phyloP scores from a whole-genome alignment of 2,329 filamentous ascomycete species.

The Drechslera avenae region DNA sequence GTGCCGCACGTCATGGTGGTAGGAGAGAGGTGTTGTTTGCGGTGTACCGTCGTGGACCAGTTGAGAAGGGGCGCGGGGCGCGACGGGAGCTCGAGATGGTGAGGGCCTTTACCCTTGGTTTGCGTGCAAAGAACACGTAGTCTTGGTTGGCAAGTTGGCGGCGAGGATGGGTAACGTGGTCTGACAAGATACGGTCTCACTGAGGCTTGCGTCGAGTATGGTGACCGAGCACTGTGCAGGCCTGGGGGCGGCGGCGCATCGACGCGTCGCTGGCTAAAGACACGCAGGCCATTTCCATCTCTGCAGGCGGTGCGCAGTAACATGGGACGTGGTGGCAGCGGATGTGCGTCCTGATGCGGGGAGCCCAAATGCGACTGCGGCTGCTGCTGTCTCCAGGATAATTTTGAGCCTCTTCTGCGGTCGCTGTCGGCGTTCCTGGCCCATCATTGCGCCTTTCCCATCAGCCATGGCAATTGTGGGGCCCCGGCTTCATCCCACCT shows the following conservation, averaged over 20 bases:
- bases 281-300: constrained; percentile 43
- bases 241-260: constrained; percentile 19
- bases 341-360: constrained; percentile 23
- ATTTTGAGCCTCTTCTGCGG: constrained; percentile 31
- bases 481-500: constrained; percentile 2
- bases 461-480: constrained; percentile 15
- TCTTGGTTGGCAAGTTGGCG: constrained; percentile 20
- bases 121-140: constrained; percentile 42
- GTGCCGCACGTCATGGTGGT: constrained; percentile 36
- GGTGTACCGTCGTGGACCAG: constrained; percentile 41
- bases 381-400: constrained; percentile 16
- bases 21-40: constrained; percentile 38
- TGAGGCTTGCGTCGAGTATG: constrained; percentile 23
- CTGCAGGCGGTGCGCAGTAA: constrained; percentile 36
- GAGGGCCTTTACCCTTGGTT: constrained; percentile 30
- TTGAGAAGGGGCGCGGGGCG: constrained; percentile 25
- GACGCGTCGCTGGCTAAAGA: constrained; percentile 40
- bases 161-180: constrained; percentile 9
- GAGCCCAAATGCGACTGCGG: constrained; percentile 16
- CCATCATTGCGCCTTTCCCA: constrained; percentile 23
- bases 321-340: constrained; percentile 34
- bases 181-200: constrained; percentile 24
- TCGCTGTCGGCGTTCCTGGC: constrained; percentile 30
- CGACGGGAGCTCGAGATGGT: constrained; percentile 12
- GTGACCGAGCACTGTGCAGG: constrained; percentile 15